A percentile compares a stretch with the other conserved stretches of the same genome.
phyloP scores from a whole-genome alignment of 352 stramenopile species.

The Globisporangium mamillatum region DNA sequence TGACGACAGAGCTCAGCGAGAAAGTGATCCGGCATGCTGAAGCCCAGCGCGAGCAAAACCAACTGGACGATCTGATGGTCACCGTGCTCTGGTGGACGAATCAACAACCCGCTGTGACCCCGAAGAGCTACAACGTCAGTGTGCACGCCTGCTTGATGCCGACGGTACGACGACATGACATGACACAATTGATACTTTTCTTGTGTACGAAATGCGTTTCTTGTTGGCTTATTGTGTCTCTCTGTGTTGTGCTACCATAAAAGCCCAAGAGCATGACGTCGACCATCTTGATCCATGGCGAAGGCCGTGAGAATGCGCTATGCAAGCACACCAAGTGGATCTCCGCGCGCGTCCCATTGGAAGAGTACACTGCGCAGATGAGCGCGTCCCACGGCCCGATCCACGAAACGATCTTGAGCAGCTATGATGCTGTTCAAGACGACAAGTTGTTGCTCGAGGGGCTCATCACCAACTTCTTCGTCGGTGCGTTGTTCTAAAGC shows the following conservation, averaged over 20 bases:
- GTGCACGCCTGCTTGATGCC: conserved; percentile 62
- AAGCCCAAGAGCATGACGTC: conserved; percentile 30
- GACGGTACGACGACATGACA: conserved; percentile 12
- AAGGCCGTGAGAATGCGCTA: conserved; percentile 32
- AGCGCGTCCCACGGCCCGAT: conserved; percentile 25
- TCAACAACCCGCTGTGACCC: neutral
- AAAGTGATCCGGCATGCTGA: conserved; percentile 11
- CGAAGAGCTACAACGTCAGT: conserved; percentile 27
- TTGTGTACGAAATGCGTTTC: too few species aligned
- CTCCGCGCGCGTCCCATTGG: conserved; percentile 42
- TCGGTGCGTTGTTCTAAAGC: conserved; percentile 31
- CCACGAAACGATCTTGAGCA: conserved; percentile 61
- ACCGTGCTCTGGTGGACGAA: conserved; percentile 57
- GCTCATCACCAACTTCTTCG: conserved; percentile 79
- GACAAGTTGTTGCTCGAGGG: conserved; percentile 62
- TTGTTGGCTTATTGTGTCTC: too few species aligned
- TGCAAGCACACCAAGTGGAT: conserved; percentile 83
- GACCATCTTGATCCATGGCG: conserved; percentile 52
- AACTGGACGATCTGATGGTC: conserved; percentile 48
- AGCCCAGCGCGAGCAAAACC: neutral
- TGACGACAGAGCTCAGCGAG: conserved; percentile 16
- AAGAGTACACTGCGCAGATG: conserved; percentile 30
- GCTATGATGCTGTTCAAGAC: conserved; percentile 2
- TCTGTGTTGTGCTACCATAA: too few species aligned
- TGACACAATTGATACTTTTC: neutral